These are phyloP conservation scores for Thelephora ganbajun DNA, from an alignment of 768 basidiomycete genomes.

Conservation along the genomic window DNA sequence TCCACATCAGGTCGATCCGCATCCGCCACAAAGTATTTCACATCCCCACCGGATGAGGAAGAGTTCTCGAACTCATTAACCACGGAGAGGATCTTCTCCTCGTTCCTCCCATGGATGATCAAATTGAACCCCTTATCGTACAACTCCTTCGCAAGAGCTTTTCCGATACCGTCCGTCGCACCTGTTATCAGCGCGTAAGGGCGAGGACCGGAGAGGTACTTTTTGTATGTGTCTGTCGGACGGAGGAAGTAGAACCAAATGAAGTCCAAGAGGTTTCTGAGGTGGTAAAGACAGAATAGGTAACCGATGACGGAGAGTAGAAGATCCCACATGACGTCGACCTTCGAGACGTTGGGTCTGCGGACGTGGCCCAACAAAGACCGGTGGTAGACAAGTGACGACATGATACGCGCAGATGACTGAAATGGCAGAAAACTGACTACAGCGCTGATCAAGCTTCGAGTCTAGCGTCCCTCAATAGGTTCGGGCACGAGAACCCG, in stretches of 20 bases:
- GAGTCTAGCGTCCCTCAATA: too few species aligned
- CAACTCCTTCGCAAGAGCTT: conserved; percentile 13
- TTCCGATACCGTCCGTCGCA: conserved; percentile 18
- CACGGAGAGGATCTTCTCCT: too few species aligned
- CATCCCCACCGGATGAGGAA: conserved; percentile 4
- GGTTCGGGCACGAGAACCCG: too few species aligned
- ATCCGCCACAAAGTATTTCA: conserved; percentile 15
- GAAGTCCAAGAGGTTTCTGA: conserved; percentile 3
- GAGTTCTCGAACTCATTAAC: conserved; percentile 7
- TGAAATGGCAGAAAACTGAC: too few species aligned
- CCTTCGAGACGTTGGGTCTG: too few species aligned
- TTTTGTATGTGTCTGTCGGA: conserved; percentile 6
- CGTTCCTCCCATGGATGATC: too few species aligned
- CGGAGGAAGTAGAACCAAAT: conserved; percentile 13
- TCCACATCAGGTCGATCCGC: conserved; percentile 9
- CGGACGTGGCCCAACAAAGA: too few species aligned
- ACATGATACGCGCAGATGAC: too few species aligned
- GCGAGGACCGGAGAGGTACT: conserved; percentile 11
- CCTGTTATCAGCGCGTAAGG: conserved; percentile 16
- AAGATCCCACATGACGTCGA: too few species aligned
- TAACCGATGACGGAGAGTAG: too few species aligned
- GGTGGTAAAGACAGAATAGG: background rate
- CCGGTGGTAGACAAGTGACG: too few species aligned
- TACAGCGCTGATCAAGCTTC: too few species aligned
- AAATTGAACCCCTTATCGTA: conserved; percentile 15